Evolutionary conservation across 192 early-diverging fungal species (phyloP).

Genomic region (Umbelopsis sp.): DNA sequence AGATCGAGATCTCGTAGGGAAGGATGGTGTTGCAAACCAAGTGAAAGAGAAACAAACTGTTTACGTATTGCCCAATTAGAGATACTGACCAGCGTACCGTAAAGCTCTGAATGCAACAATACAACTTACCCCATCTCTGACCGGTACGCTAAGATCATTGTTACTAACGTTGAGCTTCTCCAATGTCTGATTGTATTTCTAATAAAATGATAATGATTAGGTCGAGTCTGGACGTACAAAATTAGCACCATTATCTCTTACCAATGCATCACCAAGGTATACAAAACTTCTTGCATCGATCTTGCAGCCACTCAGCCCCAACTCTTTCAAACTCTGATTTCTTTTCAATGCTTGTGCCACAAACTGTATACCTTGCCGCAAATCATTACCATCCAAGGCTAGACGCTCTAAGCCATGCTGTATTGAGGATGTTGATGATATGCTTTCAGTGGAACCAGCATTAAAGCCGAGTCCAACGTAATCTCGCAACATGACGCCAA

Average conservation of each 20-base stretch:
- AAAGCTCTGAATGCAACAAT: no score
- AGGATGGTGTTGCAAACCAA: not conserved
- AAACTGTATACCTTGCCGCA: conserved; percentile 53
- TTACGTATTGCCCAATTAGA: not conserved
- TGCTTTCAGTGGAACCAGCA: not conserved
- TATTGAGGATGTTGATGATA: not conserved
- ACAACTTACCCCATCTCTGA: conserved; percentile 33
- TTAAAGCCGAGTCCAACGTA: conserved; percentile 41
- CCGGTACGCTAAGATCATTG: conserved; percentile 41
- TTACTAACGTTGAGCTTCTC: conserved; percentile 44
- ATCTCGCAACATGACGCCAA: conserved; percentile 57
- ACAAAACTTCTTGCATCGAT: conserved; percentile 50
- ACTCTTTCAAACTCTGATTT: conserved; percentile 47
- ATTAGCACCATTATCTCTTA: conserved; percentile 25
- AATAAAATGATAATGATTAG: not conserved
- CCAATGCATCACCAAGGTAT: conserved; percentile 52
- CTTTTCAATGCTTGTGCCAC: conserved; percentile 56
- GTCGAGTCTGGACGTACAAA: not conserved
- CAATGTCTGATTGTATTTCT: conserved; percentile 54
- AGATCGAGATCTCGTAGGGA: not conserved
- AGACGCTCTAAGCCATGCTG: conserved; percentile 40
- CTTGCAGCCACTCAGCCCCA: conserved; percentile 48
- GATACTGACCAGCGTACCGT: not conserved
- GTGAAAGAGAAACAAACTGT: not conserved
- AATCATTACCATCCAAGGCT: conserved; percentile 47